Evolutionary conservation across 768 basidiomycete genomes (phyloP), one percentile per base, ranked within the genome.

Genomic region (Rhizopogon vinicolor): DNA sequence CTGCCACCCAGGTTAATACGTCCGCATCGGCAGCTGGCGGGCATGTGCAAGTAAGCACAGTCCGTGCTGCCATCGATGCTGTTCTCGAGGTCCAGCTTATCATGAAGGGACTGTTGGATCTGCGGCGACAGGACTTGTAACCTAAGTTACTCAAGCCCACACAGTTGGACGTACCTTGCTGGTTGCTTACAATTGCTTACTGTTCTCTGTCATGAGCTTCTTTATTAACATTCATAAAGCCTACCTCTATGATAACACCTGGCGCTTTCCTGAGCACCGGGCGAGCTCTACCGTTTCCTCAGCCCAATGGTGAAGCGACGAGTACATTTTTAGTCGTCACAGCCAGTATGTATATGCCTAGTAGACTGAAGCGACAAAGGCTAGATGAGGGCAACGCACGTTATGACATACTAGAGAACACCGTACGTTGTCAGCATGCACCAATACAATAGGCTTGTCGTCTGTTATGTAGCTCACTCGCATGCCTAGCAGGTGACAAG

Each of bases 21-120:
- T 87, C 85, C 0, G 68, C 61, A 22, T 56, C 68, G 29, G 55
- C 51, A 35, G 46, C 54, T 31, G 66, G 68, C 18, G 48, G 48
- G 16, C 68, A 72, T 42, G 59, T 66, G 8, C 89, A 86, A 65
- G 85, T 87, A 57, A 86, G 81, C 2, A 91, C 90, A 5, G 75
- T 92, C n/a, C 81, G 78, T 53, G 76, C 78, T 14, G 78, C 83
- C 8, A 83, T 89, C 31, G 85, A 91, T 16, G 86, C 86, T 2
- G 85, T 93, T 0, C 78, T 92, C 1, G 87, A 92, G 57, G 84
- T 93, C 10, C 91, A 93, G 64, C 73, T 83, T 13, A 75, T 91
- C 44, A 91, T 93, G 89, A 92, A 91, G 61, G 91, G 91, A 8
- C 67, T 91, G 53, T 72, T 93, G 44, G 91, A 92, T 67, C 75